These are phyloP conservation scores for Pistacia integerrima DNA, from an alignment of 345 rosid species.

Conservation along the genomic window DNA sequence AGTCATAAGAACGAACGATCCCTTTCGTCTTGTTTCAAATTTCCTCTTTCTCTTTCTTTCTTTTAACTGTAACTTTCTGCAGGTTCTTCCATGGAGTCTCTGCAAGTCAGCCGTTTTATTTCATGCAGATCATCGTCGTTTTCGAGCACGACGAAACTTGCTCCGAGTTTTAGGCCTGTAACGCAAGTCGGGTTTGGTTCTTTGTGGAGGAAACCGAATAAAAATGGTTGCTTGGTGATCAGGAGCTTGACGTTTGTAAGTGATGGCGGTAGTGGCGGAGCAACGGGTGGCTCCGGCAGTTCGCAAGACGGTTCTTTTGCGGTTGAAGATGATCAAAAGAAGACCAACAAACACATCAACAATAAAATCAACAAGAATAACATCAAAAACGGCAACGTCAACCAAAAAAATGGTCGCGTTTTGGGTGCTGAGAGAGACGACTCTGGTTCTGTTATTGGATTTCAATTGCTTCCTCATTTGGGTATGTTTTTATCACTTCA, in stretches of 20 bases:
- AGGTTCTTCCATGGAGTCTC: constrained; percentile 44
- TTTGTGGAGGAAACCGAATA: constrained; percentile 23
- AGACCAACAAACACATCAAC: not conserved
- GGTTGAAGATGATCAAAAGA: constrained; percentile 27
- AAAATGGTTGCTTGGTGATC: constrained; percentile 31
- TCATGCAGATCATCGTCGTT: constrained; percentile 20
- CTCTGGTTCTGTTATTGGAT: constrained; percentile 68
- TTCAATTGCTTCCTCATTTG: constrained; percentile 52
- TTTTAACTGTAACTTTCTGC: not conserved
- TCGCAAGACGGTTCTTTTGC: constrained; percentile 26
- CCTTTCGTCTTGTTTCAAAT: constrained; percentile 5
- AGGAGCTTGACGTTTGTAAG: constrained; percentile 27
- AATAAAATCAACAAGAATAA: no score
- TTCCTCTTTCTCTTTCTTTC: not conserved
- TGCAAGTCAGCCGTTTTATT: constrained; percentile 26
- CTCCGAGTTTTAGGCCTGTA: constrained; percentile 15
- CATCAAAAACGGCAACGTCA: not conserved
- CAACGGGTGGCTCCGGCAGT: constrained; percentile 6
- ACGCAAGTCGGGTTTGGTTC: constrained; percentile 31
- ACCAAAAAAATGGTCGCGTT: constrained; percentile 29
- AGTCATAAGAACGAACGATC: not conserved
- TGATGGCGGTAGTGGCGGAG: constrained; percentile 19
- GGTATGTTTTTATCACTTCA: constrained; percentile 25
- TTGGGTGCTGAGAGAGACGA: constrained; percentile 60
- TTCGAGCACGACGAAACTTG: not conserved